Evolutionary conservation across 805 yeast species (phyloP).

Genomic region (Hanseniaspora guilliermondii): DNA sequence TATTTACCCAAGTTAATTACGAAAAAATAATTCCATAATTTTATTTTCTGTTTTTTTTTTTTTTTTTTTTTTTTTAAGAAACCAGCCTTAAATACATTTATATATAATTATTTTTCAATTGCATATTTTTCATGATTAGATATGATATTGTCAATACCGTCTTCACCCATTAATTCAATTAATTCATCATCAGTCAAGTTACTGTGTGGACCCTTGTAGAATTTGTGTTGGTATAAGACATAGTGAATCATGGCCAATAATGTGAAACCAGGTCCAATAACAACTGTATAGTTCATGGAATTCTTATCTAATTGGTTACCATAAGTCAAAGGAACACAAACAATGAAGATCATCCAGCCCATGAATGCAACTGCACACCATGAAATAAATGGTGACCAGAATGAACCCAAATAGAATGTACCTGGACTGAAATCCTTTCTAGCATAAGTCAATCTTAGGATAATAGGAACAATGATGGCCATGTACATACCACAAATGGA

Average conservation of each 20-base stretch:
- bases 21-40: too few species aligned
- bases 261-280: conserved; percentile 52
- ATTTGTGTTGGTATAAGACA: conserved; percentile 38
- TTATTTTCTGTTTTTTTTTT: too few species aligned
- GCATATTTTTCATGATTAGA: conserved; percentile 10
- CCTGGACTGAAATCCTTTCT: conserved; percentile 46
- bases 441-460: conserved; percentile 32
- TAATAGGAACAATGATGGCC: conserved; percentile 30
- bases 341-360: conserved; percentile 38
- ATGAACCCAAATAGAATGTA: conserved; percentile 47
- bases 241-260: conserved; percentile 41
- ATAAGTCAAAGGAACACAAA: conserved; percentile 43
- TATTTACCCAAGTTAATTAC: neutral
- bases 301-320: conserved; percentile 22
- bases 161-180: conserved; percentile 21
- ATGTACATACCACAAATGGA: conserved; percentile 32
- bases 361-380: conserved; percentile 39
- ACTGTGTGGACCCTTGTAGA: conserved; percentile 43
- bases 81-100: neutral
- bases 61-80: neutral
- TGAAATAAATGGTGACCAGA: conserved; percentile 34
- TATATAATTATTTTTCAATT: neutral
- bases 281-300: conserved; percentile 59
- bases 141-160: conserved; percentile 13
- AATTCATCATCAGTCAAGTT: conserved; percentile 20